Evolutionary conservation across 2,329 filamentous ascomycete genomes (phyloP).

Genomic region (Lasiodiplodia sp.): DNA sequence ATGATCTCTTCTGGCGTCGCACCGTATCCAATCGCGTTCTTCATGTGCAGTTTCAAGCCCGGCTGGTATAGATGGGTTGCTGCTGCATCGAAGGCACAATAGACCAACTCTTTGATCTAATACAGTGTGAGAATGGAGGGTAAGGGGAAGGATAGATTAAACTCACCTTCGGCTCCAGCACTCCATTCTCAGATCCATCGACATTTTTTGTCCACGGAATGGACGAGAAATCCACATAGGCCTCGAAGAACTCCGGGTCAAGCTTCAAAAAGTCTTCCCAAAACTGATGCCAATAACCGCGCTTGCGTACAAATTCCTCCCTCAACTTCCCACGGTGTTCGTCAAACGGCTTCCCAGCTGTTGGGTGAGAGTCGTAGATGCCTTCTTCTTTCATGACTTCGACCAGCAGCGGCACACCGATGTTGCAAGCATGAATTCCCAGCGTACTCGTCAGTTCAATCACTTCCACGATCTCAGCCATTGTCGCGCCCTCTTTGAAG

Average conservation of each 20-base stretch:
- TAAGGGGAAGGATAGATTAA: background rate
- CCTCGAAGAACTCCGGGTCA: constrained; percentile 58
- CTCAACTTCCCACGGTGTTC: constrained; percentile 49
- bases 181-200: constrained; percentile 40
- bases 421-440: constrained; percentile 57
- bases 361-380: constrained; percentile 34
- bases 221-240: constrained; percentile 55
- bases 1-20: constrained; percentile 57
- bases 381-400: constrained; percentile 57
- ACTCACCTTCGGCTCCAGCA: constrained; percentile 53
- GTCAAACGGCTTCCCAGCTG: constrained; percentile 38
- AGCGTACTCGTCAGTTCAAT: constrained; percentile 54
- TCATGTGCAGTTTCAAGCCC: constrained; percentile 58
- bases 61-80: constrained; percentile 58
- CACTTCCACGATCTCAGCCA: constrained; percentile 55
- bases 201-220: constrained; percentile 50
- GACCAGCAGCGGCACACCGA: constrained; percentile 55
- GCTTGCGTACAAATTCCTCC: constrained; percentile 53
- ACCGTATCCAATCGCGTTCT: constrained; percentile 56
- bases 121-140: background rate
- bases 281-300: constrained; percentile 57
- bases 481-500: constrained; percentile 49
- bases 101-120: constrained; percentile 55
- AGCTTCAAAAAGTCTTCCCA: constrained; percentile 56
- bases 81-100: constrained; percentile 58